Conservation (phyloP, 441 rosid species). For the Mallotus japonicus region DNA sequence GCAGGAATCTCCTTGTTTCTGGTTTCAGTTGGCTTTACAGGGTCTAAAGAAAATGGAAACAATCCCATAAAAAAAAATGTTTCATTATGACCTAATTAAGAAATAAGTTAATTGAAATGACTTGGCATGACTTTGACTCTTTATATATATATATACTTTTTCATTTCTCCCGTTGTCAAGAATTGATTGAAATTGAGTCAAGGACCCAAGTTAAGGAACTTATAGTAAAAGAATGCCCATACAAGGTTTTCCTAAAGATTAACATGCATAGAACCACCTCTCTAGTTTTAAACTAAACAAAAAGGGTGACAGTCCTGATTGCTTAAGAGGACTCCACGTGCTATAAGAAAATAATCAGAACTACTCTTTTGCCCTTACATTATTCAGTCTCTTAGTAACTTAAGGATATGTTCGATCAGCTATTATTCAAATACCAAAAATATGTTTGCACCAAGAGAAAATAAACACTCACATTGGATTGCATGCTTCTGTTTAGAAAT, state of each 20-base stretch:
- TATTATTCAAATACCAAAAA: background rate
- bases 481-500: conserved; percentile 22
- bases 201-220: background rate
- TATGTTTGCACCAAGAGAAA: conserved; percentile 5
- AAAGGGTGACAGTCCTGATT: background rate
- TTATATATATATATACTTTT: background rate
- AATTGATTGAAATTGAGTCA: background rate
- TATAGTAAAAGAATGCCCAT: background rate
- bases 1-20: conserved; percentile 13
- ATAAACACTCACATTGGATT: conserved; percentile 25
- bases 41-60: conserved; percentile 12
- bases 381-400: background rate
- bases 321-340: background rate
- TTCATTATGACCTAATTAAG: no score
- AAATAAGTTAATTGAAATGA: no score
- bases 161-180: background rate
- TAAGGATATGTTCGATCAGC: background rate
- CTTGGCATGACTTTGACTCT: no score
- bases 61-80: background rate
- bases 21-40: conserved; percentile 13
- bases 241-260: background rate
- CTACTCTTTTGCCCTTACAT: background rate
- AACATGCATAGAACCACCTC: background rate
- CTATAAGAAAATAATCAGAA: background rate
- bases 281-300: background rate